Percentiles rank a stretch among this genome's conserved stretches.
These are phyloP conservation scores for Suhomyces yuchorum DNA, from an alignment of 1,139 yeast genomes.

Conservation along the genomic window DNA sequence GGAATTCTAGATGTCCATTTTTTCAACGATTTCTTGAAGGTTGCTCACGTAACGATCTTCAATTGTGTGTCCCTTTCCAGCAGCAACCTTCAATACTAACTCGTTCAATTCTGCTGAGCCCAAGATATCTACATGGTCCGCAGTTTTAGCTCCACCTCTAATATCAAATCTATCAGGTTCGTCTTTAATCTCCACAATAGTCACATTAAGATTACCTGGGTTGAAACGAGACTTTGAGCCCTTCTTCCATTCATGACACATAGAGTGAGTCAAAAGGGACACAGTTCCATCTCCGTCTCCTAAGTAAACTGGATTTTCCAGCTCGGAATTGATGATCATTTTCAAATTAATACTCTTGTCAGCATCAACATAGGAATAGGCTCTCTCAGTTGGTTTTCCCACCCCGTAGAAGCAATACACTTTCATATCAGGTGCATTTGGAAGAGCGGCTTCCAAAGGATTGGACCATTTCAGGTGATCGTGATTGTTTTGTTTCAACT, in stretches of 20 bases:
- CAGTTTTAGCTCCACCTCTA: constrained; percentile 96
- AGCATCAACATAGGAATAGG: constrained; percentile 70
- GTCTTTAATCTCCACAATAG: constrained; percentile 85
- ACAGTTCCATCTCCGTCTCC: constrained; percentile 98
- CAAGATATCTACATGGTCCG: constrained; percentile 94
- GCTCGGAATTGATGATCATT: constrained; percentile 66
- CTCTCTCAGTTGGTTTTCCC: constrained; percentile 93
- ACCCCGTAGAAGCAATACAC: constrained; percentile 91
- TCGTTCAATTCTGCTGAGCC: constrained; percentile 94
- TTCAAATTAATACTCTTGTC: constrained; percentile 63
- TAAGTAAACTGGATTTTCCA: constrained; percentile 62
- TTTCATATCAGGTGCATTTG: constrained; percentile 91
- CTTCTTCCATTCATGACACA: constrained; percentile 84
- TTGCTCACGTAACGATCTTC: constrained; percentile 61
- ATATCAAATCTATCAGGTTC: constrained; percentile 93
- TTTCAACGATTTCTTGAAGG: constrained; percentile 58
- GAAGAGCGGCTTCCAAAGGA: constrained; percentile 88
- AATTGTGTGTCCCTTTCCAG: constrained; percentile 74
- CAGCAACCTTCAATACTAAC: constrained; percentile 74
- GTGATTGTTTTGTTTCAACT: constrained; percentile 63
- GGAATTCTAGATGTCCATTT: constrained; percentile 40
- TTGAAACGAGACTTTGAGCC: constrained; percentile 64
- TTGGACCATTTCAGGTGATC: constrained; percentile 84
- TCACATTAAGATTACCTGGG: constrained; percentile 74
- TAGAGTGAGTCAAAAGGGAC: constrained; percentile 76